Evolutionary conservation across 495 filamentous ascomycete genomes (phyloP), one percentile per base, ranked within the genome.

Genomic region (Aspergillus homomorphus): DNA sequence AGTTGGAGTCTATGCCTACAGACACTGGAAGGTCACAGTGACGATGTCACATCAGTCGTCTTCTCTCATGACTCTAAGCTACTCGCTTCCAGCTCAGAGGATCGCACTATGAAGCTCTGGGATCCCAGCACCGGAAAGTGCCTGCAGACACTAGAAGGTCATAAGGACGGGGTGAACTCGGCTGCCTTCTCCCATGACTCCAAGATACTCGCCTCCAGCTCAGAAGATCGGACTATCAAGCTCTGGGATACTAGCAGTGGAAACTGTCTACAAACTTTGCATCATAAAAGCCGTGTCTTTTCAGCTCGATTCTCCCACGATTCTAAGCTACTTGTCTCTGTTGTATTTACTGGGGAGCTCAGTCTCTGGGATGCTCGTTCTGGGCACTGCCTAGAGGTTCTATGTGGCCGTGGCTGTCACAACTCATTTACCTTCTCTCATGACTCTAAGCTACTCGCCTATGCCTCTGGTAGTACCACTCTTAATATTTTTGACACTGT

Each of bases 331-430:
- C 46, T 73, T 7, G 65, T 63, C 3, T 73, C 63, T 3, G 52
- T 54, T 54, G n/a, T n/a, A n/a, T 70, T 65, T 22, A 4, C 22
- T 23, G 68, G 72, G 19, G 12, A 43, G 2, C 30, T 70, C 56
- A 71, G 66, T 59, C 53, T 74, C 14, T 74, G 70, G 68, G 62
- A 73, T 65, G 15, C 45, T 4, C 53, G 46, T 21, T 65, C 18
- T 21, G 63, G 66, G 16, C 21, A 28, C 4, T 28, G 26, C 26
- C 26, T 28, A 9, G 4, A 4, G 26, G 9, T 9, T 28, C 26
- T 28, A 3, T n/a, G n/a, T n/a, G n/a, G n/a, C n/a, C n/a, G n/a
- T n/a, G n/a, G n/a, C n/a, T n/a, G n/a, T n/a, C n/a, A n/a, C n/a
- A n/a, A n/a, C n/a, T n/a, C n/a, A n/a, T n/a, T n/a, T n/a, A n/a